These are phyloP conservation scores for Suaeda aralocaspica DNA, from an alignment of 148 eudicot species.

Conservation along the genomic window DNA sequence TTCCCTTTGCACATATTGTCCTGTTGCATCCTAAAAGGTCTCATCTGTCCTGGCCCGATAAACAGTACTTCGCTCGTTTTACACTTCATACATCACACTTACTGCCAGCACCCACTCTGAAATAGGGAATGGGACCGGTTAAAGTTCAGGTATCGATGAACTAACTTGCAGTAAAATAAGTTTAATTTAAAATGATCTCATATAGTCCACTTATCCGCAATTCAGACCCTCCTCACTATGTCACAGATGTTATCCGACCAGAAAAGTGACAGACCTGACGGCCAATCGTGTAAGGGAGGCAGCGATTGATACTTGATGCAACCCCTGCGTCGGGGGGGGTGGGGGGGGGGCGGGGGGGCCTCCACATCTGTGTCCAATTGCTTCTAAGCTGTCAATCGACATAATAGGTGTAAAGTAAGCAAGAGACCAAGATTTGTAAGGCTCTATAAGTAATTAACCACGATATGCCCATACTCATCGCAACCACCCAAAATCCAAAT, in stretches of 20 bases:
- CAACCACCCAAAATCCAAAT: slow-evolving; percentile 3
- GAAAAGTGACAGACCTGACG: slow-evolving; percentile 50
- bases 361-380: slow-evolving; percentile 62
- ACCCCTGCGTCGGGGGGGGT: too few relatives aligned
- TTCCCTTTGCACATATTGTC: too few relatives aligned
- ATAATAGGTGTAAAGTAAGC: slow-evolving; percentile 21
- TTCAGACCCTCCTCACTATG: background rate
- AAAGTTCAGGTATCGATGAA: background rate
- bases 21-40: background rate
- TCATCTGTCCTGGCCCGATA: background rate
- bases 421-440: background rate
- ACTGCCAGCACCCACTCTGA: background rate
- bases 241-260: background rate
- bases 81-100: background rate
- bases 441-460: background rate
- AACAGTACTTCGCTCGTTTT: background rate
- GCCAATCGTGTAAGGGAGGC: slow-evolving; percentile 70
- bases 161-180: background rate
- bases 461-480: background rate
- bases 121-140: background rate
- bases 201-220: background rate
- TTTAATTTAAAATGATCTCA: background rate
- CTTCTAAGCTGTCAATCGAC: slow-evolving; percentile 67
- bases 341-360: too few relatives aligned
- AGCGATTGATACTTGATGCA: slow-evolving; percentile 55